Base-by-base conservation (phyloP, 257 asterid species). In the Solanum raphanifolium region DNA sequence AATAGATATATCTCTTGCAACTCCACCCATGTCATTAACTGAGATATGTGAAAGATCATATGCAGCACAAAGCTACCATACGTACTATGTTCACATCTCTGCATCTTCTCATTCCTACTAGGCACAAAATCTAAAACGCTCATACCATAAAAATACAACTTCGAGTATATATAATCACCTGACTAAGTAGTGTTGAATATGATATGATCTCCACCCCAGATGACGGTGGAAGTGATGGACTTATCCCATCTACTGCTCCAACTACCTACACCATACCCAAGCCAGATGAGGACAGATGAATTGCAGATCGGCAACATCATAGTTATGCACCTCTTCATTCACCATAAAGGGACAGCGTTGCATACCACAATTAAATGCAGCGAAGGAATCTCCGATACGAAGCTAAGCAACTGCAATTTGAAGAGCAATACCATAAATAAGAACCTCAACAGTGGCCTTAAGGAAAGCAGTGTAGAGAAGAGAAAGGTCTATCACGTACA, bases 361-460 rank as follows among this genome's bases (percentile, higher is more conserved):
- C 98, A 83, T 95, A 96, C 98, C 98, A 94, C 98, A 91, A 95
- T 91, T 68, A 94, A 35, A 46, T 91, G 94, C 84, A 93, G 97
- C 23, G 96, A 89, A 84, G 98, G 94, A 85, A 96, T 94, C 93
- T 94, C 97, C 6, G 96, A 93, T 84, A 95, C 89, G 91, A 95
- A 95, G 92, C 93, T 94, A 90, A 96, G 90, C 83, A 96, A 91
- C 98, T 95, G 98, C 32, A 85, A 66, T 25, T 85, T 66, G 48
- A 73, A 34, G 48, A 73, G 82, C 21, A 73, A 35, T 10, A 0
- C 15, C 29, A 20, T 20, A 34, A 73, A 73, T 73, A 73, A 73
- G 29, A 73, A 20, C 46, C 9, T 18, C 81, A 73, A 34, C 9
- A 73, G 43, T 34, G 5, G 18, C 43, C 20, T 16, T 4, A 72